phyloP scores from a whole-genome alignment of 1,284 basidiomycete species.

The Boletus putidus region DNA sequence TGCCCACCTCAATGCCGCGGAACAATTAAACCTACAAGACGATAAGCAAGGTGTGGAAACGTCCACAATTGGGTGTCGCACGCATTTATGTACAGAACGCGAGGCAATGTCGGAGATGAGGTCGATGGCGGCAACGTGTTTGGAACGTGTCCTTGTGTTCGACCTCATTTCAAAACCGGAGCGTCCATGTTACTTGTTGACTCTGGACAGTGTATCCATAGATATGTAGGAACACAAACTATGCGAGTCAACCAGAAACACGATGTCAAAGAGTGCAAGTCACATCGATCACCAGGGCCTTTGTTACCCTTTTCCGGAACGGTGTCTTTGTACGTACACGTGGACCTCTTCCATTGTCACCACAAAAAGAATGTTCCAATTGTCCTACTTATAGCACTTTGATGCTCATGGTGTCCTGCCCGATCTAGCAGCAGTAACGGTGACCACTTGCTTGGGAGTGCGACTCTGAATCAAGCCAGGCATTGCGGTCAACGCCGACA shows the following conservation, averaged over 20 bases:
- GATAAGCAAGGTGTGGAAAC: slow-evolving; percentile 8
- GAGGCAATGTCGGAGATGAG: slow-evolving; percentile 27
- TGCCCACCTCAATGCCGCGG: slow-evolving; percentile 14
- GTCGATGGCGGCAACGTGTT: slow-evolving; percentile 29
- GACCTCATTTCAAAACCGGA: not conserved
- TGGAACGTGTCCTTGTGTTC: slow-evolving; percentile 9
- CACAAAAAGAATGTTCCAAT: not conserved
- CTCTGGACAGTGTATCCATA: slow-evolving; percentile 14
- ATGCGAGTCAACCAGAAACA: not conserved
- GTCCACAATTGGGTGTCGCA: slow-evolving; percentile 11
- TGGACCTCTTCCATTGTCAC: not conserved
- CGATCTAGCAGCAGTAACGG: not conserved
- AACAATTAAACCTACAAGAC: slow-evolving; percentile 17
- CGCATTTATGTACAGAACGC: slow-evolving; percentile 17
- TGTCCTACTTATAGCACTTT: too few species aligned
- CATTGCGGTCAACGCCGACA: too few species aligned
- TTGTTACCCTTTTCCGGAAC: too few species aligned
- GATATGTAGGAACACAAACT: not conserved
- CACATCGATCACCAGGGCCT: too few species aligned
- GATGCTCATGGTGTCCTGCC: not conserved
- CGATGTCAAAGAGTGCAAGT: slow-evolving; percentile 4
- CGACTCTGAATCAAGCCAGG: too few species aligned
- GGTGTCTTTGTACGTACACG: not conserved
- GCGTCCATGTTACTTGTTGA: too few species aligned
- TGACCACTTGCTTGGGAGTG: too few species aligned